Conservation (phyloP, 768 basidiomycete species). For the Amanita muscaria region DNA sequence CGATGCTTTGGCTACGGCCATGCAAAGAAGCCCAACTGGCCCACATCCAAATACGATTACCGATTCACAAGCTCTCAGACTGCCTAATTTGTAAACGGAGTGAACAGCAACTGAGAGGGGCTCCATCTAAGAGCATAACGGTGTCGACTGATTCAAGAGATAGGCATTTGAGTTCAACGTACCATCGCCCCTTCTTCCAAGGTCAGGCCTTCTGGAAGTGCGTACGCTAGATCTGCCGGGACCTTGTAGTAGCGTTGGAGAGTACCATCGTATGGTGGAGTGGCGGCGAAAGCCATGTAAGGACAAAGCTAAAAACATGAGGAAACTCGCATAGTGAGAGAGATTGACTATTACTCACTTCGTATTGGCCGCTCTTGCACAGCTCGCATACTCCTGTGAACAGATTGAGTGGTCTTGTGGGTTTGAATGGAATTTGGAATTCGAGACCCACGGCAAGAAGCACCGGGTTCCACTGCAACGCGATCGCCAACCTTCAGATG, state of each 20-base stretch:
- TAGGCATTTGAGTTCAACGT: conserved; percentile 9
- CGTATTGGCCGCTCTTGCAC: conserved; percentile 79
- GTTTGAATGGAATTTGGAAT: too few species aligned
- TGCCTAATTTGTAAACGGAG: conserved; percentile 70
- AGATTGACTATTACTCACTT: conserved; percentile 55
- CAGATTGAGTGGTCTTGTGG: conserved; percentile 4
- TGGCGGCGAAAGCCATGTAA: conserved; percentile 83
- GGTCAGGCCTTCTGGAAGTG: conserved; percentile 72
- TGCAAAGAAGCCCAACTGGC: conserved; percentile 80
- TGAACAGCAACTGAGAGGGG: conserved; percentile 91
- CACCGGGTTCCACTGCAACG: conserved; percentile 89
- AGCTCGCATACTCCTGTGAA: conserved; percentile 52
- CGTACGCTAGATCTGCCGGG: conserved; percentile 78
- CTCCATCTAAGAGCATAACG: conserved; percentile 56
- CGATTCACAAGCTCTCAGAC: conserved; percentile 62
- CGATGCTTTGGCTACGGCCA: conserved; percentile 93
- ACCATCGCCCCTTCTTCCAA: conserved; percentile 96
- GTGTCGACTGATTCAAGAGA: background rate
- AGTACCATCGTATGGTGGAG: conserved; percentile 90
- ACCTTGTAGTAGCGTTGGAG: conserved; percentile 79
- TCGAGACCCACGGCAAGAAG: conserved; percentile 54
- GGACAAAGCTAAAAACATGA: conserved; percentile 57
- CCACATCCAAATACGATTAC: conserved; percentile 86
- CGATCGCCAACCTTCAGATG: conserved; percentile 74
- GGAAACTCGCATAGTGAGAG: background rate